These are phyloP conservation scores for Aspergillus latus DNA, from an alignment of 2,329 filamentous ascomycete species.

Conservation along the genomic window DNA sequence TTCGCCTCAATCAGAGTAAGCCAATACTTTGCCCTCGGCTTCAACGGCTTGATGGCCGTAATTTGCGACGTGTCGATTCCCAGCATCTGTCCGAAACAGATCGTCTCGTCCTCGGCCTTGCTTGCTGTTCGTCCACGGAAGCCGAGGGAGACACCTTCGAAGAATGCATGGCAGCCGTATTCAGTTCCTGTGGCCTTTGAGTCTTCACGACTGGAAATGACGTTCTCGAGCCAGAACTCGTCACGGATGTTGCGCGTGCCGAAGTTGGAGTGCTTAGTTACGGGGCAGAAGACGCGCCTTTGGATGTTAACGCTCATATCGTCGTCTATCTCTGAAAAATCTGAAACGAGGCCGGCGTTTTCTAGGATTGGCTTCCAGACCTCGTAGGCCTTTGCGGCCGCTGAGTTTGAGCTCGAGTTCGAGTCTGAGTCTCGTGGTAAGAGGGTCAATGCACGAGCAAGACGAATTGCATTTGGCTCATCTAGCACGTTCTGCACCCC, in stretches of 20 bases:
- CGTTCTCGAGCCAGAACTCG: background rate
- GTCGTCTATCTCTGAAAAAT: background rate
- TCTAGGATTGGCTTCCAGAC: background rate
- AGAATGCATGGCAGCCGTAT: background rate
- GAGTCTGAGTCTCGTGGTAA: background rate
- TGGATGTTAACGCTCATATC: background rate
- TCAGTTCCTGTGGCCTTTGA: background rate
- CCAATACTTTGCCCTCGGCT: background rate
- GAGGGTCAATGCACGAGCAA: background rate
- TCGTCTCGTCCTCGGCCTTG: background rate
- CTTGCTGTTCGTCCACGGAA: background rate
- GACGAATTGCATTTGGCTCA: background rate
- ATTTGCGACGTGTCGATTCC: background rate
- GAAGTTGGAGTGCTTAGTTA: background rate
- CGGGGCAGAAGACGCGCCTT: background rate
- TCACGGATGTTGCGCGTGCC: background rate
- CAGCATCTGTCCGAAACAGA: constrained; percentile 2
- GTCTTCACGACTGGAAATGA: background rate
- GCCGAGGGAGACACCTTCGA: background rate
- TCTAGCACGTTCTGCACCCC: background rate
- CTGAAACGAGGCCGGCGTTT: background rate
- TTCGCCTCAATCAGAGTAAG: background rate
- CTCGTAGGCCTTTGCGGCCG: background rate
- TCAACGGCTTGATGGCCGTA: background rate
- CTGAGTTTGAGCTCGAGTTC: no score